These are phyloP conservation scores for Durusdinium trenchii DNA, from an alignment of 73 alveolate species.

Conservation along the genomic window DNA sequence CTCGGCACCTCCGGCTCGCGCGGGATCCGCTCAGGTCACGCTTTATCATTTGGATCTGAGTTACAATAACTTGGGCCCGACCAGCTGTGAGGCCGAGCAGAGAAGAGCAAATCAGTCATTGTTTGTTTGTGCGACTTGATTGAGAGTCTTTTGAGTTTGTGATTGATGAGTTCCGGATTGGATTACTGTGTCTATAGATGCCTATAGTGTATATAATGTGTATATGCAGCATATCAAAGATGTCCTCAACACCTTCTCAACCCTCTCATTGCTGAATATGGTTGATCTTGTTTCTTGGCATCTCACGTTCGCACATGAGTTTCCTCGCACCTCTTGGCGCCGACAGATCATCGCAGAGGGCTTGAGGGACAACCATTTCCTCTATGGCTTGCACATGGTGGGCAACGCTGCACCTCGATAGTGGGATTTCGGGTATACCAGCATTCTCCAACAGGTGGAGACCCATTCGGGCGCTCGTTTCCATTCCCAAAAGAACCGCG, in stretches of 20 bases:
- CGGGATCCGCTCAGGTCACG: slow-evolving; percentile 32
- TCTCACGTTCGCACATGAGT: no score
- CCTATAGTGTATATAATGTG: no score
- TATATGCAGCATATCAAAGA: no score
- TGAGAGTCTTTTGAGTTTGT: neutral
- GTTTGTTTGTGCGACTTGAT: neutral
- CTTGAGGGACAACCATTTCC: slow-evolving; percentile 98
- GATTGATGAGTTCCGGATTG: neutral
- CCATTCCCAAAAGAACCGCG: no score
- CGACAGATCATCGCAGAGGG: slow-evolving; percentile 96
- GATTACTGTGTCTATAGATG: no score
- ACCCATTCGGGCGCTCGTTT: no score
- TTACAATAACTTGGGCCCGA: slow-evolving; percentile 93
- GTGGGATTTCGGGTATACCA: neutral
- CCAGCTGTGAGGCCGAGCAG: slow-evolving; percentile 61
- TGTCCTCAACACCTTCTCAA: no score
- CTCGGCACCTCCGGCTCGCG: no score
- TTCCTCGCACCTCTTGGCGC: no score
- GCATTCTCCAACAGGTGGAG: no score
- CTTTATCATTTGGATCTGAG: slow-evolving; percentile 85
- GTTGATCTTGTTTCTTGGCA: no score
- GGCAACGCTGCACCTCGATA: slow-evolving; percentile 97
- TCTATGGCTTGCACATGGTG: slow-evolving; percentile 98
- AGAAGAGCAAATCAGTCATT: neutral
- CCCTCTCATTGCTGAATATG: no score